phyloP scores from a whole-genome alignment of 768 basidiomycete genomes.

The Suillus hirtellus region DNA sequence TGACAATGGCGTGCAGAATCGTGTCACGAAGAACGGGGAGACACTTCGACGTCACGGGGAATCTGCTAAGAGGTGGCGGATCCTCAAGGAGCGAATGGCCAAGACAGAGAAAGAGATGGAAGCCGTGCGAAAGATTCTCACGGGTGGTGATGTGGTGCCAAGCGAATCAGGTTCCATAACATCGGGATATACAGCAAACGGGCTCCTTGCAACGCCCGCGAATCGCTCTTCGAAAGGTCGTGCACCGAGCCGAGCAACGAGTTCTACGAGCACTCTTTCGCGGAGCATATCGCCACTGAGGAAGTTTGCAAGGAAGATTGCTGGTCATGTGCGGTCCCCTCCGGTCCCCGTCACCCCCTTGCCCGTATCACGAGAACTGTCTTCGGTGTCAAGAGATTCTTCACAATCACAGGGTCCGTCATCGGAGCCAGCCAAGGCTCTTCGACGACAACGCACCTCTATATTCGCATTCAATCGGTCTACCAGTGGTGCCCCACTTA shows the following conservation, averaged over 20 bases:
- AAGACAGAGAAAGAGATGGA: conserved; percentile 86
- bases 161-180: conserved; percentile 74
- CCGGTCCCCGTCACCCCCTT: conserved; percentile 47
- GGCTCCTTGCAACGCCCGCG: conserved; percentile 66
- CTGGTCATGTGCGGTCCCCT: conserved; percentile 44
- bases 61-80: conserved; percentile 83
- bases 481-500: conserved; percentile 43
- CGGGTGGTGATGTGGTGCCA: conserved; percentile 47
- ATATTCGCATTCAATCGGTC: conserved; percentile 53
- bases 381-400: conserved; percentile 8
- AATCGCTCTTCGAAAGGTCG: conserved; percentile 41
- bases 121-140: conserved; percentile 57
- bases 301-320: conserved; percentile 73
- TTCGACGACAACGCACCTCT: conserved; percentile 64
- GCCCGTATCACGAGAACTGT: conserved; percentile 41
- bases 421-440: conserved; percentile 48
- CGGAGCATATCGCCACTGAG: conserved; percentile 80
- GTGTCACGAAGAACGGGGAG: conserved; percentile 96
- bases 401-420: conserved; percentile 38
- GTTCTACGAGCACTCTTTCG: conserved; percentile 58
- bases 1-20: conserved; percentile 90
- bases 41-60: conserved; percentile 88
- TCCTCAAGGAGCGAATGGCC: conserved; percentile 73
- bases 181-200: conserved; percentile 58
- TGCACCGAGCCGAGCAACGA: conserved; percentile 38